These are phyloP conservation scores for Pterocarpus santalinus DNA, from an alignment of 306 rosid genomes.

Conservation along the genomic window DNA sequence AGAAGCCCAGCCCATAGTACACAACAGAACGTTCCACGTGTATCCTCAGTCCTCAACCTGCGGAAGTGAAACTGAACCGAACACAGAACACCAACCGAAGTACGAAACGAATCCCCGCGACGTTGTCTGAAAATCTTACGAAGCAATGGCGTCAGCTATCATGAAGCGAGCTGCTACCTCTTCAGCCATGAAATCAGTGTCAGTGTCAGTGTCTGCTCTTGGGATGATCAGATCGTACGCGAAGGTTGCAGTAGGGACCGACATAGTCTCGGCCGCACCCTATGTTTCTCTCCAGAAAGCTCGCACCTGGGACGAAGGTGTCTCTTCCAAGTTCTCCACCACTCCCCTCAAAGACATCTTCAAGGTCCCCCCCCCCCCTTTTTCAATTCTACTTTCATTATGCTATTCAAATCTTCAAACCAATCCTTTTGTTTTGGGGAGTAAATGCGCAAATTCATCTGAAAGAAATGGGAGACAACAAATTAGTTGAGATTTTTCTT, in stretches of 20 bases:
- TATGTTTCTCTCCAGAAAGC: constrained; percentile 90
- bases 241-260: constrained; percentile 69
- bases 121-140: not conserved
- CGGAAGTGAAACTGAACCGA: not conserved
- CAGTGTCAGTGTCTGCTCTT: constrained; percentile 39
- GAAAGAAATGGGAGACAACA: no score
- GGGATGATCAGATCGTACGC: constrained; percentile 59
- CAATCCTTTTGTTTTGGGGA: no score
- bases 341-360: constrained; percentile 84
- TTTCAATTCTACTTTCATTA: not conserved
- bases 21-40: not conserved
- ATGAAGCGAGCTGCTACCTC: constrained; percentile 59
- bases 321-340: constrained; percentile 85
- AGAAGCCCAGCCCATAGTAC: not conserved
- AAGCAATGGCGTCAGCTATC: constrained; percentile 66
- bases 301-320: constrained; percentile 92
- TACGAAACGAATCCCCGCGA: not conserved
- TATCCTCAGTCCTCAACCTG: not conserved
- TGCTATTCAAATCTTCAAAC: not conserved
- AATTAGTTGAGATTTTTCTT: no score
- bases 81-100: not conserved
- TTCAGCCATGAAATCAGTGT: constrained; percentile 56
- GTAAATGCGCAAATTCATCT: no score
- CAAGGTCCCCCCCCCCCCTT: constrained; percentile 57
- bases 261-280: constrained; percentile 76